Conservation (phyloP, 805 yeast species). For the Schizosaccharomyces japonicus region DNA sequence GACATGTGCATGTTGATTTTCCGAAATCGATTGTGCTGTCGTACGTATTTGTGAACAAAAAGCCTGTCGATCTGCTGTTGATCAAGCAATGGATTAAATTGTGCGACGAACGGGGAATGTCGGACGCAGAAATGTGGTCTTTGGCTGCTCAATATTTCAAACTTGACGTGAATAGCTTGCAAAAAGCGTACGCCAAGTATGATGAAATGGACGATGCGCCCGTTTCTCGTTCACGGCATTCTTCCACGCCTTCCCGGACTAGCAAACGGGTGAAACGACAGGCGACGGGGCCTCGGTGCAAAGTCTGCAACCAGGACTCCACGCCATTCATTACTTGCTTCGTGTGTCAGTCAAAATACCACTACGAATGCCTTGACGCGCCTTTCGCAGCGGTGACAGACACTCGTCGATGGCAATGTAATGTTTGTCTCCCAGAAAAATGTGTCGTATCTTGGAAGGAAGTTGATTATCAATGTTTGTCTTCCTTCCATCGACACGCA, state of each 20-base stretch:
- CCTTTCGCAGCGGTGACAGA: not conserved
- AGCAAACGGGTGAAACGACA: not conserved
- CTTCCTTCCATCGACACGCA: too few species aligned
- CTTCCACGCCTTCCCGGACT: too few species aligned
- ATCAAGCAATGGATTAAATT: not conserved
- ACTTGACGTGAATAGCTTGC: constrained; percentile 1
- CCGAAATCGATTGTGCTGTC: not conserved
- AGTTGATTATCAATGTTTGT: not conserved
- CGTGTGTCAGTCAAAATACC: not conserved
- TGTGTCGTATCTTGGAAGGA: not conserved
- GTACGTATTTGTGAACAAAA: not conserved
- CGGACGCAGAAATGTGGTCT: not conserved
- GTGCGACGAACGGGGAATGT: not conserved
- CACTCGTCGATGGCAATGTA: not conserved
- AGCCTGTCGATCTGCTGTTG: not conserved
- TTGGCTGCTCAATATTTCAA: not conserved
- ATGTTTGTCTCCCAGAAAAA: not conserved
- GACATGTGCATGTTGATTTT: not conserved
- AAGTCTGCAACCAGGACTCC: not conserved
- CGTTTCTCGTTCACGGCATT: not conserved
- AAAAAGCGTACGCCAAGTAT: not conserved
- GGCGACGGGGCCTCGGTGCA: not conserved
- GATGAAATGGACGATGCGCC: not conserved
- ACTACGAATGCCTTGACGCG: not conserved
- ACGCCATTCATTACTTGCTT: not conserved